These are phyloP conservation scores for Fusarium mexicanum DNA, from an alignment of 2,329 filamentous ascomycete genomes.

Conservation along the genomic window DNA sequence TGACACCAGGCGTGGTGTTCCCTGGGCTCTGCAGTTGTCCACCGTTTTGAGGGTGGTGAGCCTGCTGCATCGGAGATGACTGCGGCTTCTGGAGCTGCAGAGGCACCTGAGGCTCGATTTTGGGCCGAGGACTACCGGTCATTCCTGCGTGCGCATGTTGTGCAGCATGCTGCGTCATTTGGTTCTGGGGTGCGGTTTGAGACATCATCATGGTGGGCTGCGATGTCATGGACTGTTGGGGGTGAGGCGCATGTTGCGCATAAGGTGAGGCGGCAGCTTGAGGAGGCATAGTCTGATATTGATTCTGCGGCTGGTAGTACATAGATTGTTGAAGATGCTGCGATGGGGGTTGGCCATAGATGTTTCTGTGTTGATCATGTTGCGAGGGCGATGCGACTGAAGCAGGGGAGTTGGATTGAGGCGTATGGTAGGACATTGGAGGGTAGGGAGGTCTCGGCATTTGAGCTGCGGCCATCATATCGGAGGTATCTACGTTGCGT, in stretches of 20 bases:
- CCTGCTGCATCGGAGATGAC: conserved; percentile 53
- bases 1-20: conserved; percentile 64
- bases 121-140: conserved; percentile 69
- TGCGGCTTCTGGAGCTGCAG: conserved; percentile 69
- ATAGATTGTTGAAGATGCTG: conserved; percentile 84
- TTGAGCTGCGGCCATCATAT: conserved; percentile 73
- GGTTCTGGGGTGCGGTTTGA: conserved; percentile 65
- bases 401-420: conserved; percentile 93
- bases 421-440: conserved; percentile 90
- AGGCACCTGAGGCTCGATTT: conserved; percentile 70
- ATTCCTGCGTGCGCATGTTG: conserved; percentile 66
- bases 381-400: conserved; percentile 89
- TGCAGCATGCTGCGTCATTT: conserved; percentile 66
- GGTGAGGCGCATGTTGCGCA: conserved; percentile 63
- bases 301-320: conserved; percentile 74
- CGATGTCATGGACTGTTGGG: conserved; percentile 68
- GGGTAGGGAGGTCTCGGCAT: conserved; percentile 85
- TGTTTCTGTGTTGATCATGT: conserved; percentile 87
- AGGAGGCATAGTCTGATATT: conserved; percentile 73
- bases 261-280: conserved; percentile 70
- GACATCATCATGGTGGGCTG: conserved; percentile 75
- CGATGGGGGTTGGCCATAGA: conserved; percentile 83
- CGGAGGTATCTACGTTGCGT: conserved; percentile 61
- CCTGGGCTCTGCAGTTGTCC: conserved; percentile 53
- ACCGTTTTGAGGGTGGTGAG: conserved; percentile 51